Conservation (phyloP, 257 asterid species). For the Coffea canephora region DNA sequence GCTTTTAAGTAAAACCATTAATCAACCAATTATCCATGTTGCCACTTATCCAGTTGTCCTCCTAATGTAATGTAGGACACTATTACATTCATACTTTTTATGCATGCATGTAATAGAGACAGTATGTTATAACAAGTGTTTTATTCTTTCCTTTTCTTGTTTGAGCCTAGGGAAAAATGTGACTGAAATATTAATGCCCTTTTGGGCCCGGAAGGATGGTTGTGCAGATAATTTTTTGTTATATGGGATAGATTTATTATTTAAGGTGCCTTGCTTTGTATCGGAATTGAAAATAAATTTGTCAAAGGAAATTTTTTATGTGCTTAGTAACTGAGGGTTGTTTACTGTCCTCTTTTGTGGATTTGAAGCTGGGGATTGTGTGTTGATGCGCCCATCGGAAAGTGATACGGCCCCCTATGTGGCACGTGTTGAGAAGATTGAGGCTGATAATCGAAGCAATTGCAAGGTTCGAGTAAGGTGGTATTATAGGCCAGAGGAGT, state of each 20-base stretch:
- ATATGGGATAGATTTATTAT: neutral
- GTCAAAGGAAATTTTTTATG: neutral
- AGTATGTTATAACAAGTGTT: too few relatives aligned
- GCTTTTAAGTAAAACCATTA: too few relatives aligned
- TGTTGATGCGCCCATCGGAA: constrained; percentile 51
- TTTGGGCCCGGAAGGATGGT: neutral
- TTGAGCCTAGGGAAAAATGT: neutral
- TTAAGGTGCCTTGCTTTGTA: neutral
- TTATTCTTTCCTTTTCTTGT: neutral
- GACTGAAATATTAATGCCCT: neutral
- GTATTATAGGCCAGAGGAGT: constrained; percentile 76
- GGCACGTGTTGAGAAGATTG: constrained; percentile 59
- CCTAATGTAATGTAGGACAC: neutral
- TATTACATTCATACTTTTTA: neutral
- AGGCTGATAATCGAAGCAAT: constrained; percentile 42
- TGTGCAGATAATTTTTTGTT: neutral
- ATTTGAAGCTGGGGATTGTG: constrained; percentile 59
- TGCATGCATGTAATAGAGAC: constrained; percentile 13
- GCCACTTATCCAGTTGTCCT: neutral
- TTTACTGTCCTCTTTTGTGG: constrained; percentile 5
- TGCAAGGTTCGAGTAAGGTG: constrained; percentile 50
- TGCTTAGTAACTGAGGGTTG: neutral
- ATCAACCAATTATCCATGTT: too few relatives aligned
- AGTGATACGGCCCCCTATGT: constrained; percentile 48
- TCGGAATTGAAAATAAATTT: neutral